phyloP scores from a whole-genome alignment of 306 rosid species.

The Cyamopsis tetragonoloba region DNA sequence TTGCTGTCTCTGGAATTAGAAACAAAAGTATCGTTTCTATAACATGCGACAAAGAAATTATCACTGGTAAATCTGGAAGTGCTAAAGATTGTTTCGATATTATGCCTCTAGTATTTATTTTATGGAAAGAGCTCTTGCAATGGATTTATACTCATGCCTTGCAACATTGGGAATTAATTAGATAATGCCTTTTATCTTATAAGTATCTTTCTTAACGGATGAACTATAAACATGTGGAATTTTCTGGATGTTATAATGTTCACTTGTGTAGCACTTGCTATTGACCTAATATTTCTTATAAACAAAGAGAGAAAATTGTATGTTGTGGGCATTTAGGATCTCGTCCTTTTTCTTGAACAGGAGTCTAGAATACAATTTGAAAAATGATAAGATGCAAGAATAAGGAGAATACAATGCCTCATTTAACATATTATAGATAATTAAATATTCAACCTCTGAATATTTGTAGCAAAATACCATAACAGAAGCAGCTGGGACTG shows the following conservation, averaged over 20 bases:
- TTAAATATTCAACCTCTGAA: slow-evolving; percentile 15
- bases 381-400: not conserved
- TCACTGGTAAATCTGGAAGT: slow-evolving; percentile 60
- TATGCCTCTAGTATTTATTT: slow-evolving; percentile 15
- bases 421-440: slow-evolving; percentile 8
- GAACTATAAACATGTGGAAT: slow-evolving; percentile 2
- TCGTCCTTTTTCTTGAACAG: not conserved
- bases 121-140: not conserved
- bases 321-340: not conserved
- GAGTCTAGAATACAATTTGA: not conserved
- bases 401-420: not conserved
- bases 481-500: not conserved
- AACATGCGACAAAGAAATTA: slow-evolving; percentile 76
- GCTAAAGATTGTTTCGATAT: slow-evolving; percentile 9
- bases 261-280: not conserved
- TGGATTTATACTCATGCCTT: slow-evolving; percentile 8
- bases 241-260: slow-evolving; percentile 4
- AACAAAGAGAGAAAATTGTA: not conserved
- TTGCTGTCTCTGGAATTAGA: slow-evolving; percentile 77
- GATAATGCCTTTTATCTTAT: not conserved
- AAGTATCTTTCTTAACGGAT: not conserved
- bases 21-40: slow-evolving; percentile 77
- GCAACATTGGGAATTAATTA: slow-evolving; percentile 11
- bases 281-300: not conserved
- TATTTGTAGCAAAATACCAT: not conserved